A percentile compares a stretch with the other conserved stretches of the same genome.
phyloP scores from a whole-genome alignment of 1,284 basidiomycete species.

The Kwoniella shivajii region DNA sequence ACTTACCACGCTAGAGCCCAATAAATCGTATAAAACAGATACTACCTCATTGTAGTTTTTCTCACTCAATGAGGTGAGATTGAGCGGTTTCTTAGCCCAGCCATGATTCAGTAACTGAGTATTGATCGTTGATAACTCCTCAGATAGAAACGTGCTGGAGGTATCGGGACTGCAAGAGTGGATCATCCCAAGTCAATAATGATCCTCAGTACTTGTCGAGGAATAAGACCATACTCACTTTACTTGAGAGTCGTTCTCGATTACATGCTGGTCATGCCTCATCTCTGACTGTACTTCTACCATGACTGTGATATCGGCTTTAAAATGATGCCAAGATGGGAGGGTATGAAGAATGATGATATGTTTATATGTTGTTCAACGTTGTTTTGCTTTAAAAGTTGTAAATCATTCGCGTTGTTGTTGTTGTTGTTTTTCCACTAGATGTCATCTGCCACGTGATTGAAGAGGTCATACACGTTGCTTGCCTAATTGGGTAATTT shows the following conservation, averaged over 20 bases:
- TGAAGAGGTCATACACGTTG: neutral
- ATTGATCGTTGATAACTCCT: slow-evolving; percentile 63
- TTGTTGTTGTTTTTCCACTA: neutral
- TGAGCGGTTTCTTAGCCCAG: slow-evolving; percentile 62
- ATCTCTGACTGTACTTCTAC: neutral
- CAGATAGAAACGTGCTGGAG: slow-evolving; percentile 7
- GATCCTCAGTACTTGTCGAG: neutral
- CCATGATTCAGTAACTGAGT: slow-evolving; percentile 77
- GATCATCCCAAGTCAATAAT: too few species aligned
- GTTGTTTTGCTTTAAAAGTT: too few species aligned
- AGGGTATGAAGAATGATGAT: too few species aligned
- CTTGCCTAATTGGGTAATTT: neutral
- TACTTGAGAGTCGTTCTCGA: too few species aligned
- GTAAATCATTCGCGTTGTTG: neutral
- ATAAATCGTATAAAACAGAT: slow-evolving; percentile 74
- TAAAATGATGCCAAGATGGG: neutral
- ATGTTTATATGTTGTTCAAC: slow-evolving; percentile 1
- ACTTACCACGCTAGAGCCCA: slow-evolving; percentile 76
- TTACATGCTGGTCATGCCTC: neutral
- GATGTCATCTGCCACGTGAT: neutral
- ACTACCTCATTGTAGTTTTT: slow-evolving; percentile 67
- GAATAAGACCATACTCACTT: neutral
- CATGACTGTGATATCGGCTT: neutral
- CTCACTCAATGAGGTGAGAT: slow-evolving; percentile 64
- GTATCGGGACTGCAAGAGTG: slow-evolving; percentile 1